Conservation (phyloP, 257 asterid genomes). For the Salvia splendens region DNA sequence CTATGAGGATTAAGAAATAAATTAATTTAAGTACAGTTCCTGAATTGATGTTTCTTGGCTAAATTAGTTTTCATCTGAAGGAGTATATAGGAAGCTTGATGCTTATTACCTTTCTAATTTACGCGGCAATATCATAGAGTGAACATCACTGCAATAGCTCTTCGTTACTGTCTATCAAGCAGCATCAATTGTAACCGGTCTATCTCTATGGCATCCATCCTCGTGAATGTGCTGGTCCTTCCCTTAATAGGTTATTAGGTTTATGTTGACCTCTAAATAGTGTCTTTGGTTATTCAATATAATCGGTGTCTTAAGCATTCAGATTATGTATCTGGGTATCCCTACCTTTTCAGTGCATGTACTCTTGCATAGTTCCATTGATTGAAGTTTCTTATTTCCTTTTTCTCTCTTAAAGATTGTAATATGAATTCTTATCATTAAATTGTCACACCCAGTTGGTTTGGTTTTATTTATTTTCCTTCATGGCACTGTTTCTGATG, state of each 20-base stretch:
- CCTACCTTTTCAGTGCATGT: background rate
- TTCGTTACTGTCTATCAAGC: background rate
- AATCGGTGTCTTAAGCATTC: too few relatives aligned
- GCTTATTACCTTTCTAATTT: slow-evolving; percentile 23
- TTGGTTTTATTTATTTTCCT: background rate
- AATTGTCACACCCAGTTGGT: slow-evolving; percentile 8
- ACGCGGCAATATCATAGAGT: slow-evolving; percentile 2
- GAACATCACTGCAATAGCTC: slow-evolving; percentile 1
- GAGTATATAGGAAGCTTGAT: background rate
- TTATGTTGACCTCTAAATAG: background rate
- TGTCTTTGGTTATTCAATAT: slow-evolving; percentile 6
- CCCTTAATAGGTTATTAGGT: background rate
- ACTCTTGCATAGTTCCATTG: background rate
- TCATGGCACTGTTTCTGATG: slow-evolving; percentile 7
- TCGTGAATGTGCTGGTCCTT: slow-evolving; percentile 18
- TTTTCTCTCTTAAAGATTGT: slow-evolving; percentile 8
- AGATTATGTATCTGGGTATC: background rate
- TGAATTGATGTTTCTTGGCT: slow-evolving; percentile 13
- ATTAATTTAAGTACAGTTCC: background rate
- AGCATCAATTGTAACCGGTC: background rate
- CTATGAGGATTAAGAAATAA: background rate
- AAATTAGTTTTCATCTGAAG: background rate
- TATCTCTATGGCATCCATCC: slow-evolving; percentile 13
- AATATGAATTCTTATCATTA: background rate
- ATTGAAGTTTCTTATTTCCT: background rate